A percentile compares a stretch with the other conserved stretches of the same genome.
Evolutionary conservation across 176 grass and related monocot species (phyloP).

Genomic region (Triticum turgidum): DNA sequence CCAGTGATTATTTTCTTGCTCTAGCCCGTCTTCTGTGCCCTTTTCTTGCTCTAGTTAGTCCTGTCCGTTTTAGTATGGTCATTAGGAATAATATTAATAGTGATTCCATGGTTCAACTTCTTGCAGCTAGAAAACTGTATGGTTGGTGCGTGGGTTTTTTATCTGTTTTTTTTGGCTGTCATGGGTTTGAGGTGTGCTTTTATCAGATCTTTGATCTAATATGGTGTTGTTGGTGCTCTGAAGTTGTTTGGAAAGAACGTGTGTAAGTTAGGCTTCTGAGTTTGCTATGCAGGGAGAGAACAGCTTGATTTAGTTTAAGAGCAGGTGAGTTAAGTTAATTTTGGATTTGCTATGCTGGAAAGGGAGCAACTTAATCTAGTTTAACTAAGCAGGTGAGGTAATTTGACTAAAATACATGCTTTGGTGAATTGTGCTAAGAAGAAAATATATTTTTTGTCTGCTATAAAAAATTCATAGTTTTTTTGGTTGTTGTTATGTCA

Average conservation of each 20-base stretch:
- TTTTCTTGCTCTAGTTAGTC: background rate
- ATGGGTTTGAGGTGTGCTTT: slow-evolving; percentile 11
- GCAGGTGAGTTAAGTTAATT: slow-evolving; percentile 5
- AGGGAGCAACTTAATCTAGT: slow-evolving; percentile 12
- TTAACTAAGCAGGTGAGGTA: background rate
- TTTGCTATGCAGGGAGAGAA: background rate
- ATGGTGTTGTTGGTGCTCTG: background rate
- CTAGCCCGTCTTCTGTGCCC: background rate
- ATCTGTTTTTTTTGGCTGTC: background rate
- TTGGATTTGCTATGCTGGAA: slow-evolving; percentile 13
- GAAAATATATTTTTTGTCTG: background rate
- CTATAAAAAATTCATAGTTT: background rate
- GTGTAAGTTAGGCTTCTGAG: background rate
- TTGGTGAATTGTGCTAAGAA: slow-evolving; percentile 2
- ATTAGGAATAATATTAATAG: slow-evolving; percentile 1
- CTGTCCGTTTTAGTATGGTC: background rate
- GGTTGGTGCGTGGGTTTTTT: background rate
- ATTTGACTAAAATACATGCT: slow-evolving; percentile 31
- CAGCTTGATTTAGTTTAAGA: slow-evolving; percentile 3
- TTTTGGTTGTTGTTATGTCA: background rate
- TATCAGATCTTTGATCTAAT: background rate
- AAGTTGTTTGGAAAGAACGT: background rate
- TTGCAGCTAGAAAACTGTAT: background rate
- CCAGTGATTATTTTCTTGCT: background rate
- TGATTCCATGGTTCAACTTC: background rate